Evolutionary conservation across 108 stramenopile species (phyloP), one percentile per base, ranked within the genome.

Genomic region (Nitzschia putrida): DNA sequence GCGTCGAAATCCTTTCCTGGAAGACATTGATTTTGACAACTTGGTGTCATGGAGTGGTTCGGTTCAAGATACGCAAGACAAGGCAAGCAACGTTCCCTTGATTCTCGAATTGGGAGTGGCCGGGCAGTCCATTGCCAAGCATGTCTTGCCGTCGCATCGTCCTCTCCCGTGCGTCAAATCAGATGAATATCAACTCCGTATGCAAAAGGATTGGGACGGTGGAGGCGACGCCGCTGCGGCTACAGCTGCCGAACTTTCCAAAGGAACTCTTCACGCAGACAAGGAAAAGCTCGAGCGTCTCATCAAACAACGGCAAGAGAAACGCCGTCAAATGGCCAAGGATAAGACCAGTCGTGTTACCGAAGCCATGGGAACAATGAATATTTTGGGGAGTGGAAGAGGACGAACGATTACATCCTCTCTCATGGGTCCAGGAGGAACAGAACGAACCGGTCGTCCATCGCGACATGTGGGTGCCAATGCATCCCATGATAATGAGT

Each of bases 341-440:
- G 90, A 92, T 66, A 95, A 95, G 76, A 91, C 87, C 43, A 83
- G 74, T 77, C 90, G 93, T 69, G 85, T 95, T 23, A 90, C 80
- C 9, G 86, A 90, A 54, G 89, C 89, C 53, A 80, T 95, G 88
- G 84, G 80, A 23, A 83, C 90, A 6, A 60, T 95, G 44, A 65
- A 76, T 25, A 64, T 79, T 12, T 26, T 87, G 37, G 86, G 83
- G 7, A 77, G 82, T 29, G 93, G 93, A 26, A 84, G 85, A 20
- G 93, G 93, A 45, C 79, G 93, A 16, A 85, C 89, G 41, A 91
- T 95, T 73, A 95, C 93, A 0, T 83, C 82, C 53, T 85, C 83
- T 23, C 64, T 95, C 53, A 95, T 95, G 93, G 93, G 93, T 20
- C 93, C 93, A 0, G 93, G 93, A 23, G 93, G 93, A 41, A 91